phyloP scores from a whole-genome alignment of 2,329 filamentous ascomycete genomes.

The Epicoccum nigrum region DNA sequence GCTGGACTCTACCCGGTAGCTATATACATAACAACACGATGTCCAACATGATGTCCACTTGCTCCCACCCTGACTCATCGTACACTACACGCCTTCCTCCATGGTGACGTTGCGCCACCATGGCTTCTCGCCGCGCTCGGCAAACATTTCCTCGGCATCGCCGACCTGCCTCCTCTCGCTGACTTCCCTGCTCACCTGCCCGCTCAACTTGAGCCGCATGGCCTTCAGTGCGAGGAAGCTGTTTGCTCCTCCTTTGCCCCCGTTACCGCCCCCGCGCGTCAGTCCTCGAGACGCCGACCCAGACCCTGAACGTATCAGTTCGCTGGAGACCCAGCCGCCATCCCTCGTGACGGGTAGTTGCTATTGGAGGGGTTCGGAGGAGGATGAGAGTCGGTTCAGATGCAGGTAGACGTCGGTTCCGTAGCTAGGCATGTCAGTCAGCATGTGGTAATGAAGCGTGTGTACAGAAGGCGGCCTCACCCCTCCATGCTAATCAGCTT shows the following conservation, averaged over 20 bases:
- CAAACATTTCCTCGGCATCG: slow-evolving; percentile 78
- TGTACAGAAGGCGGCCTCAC: slow-evolving; percentile 60
- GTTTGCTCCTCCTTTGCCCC: slow-evolving; percentile 8
- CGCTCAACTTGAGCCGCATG: slow-evolving; percentile 73
- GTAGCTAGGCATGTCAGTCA: slow-evolving; percentile 65
- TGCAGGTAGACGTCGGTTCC: slow-evolving; percentile 98
- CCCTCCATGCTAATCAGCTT: slow-evolving; percentile 99
- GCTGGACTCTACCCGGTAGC: neutral
- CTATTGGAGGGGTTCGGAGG: slow-evolving; percentile 96
- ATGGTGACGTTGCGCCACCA: slow-evolving; percentile 59
- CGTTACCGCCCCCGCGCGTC: slow-evolving; percentile 48
- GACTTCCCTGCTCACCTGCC: slow-evolving; percentile 64
- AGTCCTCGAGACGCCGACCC: slow-evolving; percentile 61
- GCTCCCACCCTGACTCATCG: neutral
- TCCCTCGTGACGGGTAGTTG: slow-evolving; percentile 86
- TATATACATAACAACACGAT: neutral
- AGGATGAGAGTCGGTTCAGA: slow-evolving; percentile 92
- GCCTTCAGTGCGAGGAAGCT: slow-evolving; percentile 55
- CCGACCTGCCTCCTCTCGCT: slow-evolving; percentile 89
- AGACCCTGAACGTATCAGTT: slow-evolving; percentile 32
- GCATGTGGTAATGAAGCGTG: neutral
- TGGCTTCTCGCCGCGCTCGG: slow-evolving; percentile 42
- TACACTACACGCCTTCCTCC: slow-evolving; percentile 53
- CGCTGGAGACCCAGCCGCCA: slow-evolving; percentile 55
- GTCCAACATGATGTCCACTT: too few relatives aligned